Evolutionary conservation across 2,329 filamentous ascomycete species (phyloP).

Genomic region (Colletotrichum salicis): DNA sequence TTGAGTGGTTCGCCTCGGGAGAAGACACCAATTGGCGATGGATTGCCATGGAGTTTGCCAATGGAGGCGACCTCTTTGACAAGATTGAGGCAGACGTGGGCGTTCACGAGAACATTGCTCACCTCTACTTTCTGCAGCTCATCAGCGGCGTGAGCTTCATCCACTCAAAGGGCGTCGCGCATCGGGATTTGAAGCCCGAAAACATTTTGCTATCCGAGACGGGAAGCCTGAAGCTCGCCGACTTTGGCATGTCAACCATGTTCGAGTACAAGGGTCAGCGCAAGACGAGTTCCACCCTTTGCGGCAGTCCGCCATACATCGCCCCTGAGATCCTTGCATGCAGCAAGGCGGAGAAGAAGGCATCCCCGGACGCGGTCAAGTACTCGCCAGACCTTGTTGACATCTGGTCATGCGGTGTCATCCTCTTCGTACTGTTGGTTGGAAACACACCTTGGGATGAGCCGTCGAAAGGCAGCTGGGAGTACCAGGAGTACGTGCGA

Average conservation of each 20-base stretch:
- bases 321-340: conserved; percentile 86
- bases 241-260: conserved; percentile 95
- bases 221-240: conserved; percentile 91
- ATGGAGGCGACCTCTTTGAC: conserved; percentile 96
- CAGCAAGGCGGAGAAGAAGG: conserved; percentile 56
- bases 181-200: conserved; percentile 92
- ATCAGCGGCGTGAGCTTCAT: conserved; percentile 92
- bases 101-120: conserved; percentile 92
- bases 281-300: conserved; percentile 88
- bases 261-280: conserved; percentile 88
- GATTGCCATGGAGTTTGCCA: conserved; percentile 98
- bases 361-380: conserved; percentile 60
- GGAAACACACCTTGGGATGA: conserved; percentile 99
- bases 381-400: conserved; percentile 86
- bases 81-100: conserved; percentile 99
- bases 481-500: conserved; percentile 87
- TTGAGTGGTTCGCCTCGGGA: conserved; percentile 88
- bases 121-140: conserved; percentile 95
- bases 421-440: conserved; percentile 94
- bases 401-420: conserved; percentile 97
- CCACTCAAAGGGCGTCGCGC: conserved; percentile 94
- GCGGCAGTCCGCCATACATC: conserved; percentile 96
- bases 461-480: conserved; percentile 85
- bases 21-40: conserved; percentile 91
- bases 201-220: conserved; percentile 89